A percentile compares a stretch with the other conserved stretches of the same genome.
phyloP scores from a whole-genome alignment of 1,284 basidiomycete species.

The Moesziomyces aphidis region DNA sequence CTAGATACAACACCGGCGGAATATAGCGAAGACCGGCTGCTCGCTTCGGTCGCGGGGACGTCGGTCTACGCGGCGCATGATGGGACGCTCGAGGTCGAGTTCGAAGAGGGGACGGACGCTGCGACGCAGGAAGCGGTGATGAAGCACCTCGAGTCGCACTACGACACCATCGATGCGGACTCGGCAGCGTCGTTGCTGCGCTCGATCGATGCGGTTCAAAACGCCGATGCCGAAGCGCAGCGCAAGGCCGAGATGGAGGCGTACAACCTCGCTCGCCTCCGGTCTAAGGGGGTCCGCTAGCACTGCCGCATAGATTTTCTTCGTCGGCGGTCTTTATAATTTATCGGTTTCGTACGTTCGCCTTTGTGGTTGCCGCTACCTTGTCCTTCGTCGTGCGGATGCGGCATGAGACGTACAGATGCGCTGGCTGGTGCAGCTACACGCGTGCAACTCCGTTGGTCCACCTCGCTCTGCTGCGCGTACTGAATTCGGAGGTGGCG shows the following conservation, averaged over 20 bases:
- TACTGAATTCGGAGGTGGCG: too few relatives aligned
- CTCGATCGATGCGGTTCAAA: constrained; percentile 11
- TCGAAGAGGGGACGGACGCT: constrained; percentile 11
- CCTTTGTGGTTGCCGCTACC: background rate
- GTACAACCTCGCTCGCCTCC: constrained; percentile 18
- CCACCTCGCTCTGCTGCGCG: too few relatives aligned
- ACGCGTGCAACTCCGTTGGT: too few relatives aligned
- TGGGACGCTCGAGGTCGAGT: constrained; percentile 27
- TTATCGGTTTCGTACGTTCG: background rate
- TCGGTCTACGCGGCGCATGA: constrained; percentile 21
- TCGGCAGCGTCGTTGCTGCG: constrained; percentile 13
- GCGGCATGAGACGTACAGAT: too few relatives aligned
- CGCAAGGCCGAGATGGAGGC: constrained; percentile 8
- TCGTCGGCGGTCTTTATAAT: background rate
- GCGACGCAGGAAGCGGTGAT: constrained; percentile 20
- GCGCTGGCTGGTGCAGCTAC: too few relatives aligned
- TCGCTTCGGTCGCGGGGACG: constrained; percentile 23
- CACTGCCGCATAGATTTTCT: background rate
- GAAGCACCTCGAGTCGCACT: constrained; percentile 19
- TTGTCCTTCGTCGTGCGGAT: too few relatives aligned
- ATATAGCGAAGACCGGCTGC: background rate
- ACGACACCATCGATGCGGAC: constrained; percentile 2
- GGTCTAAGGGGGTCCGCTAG: constrained; percentile 35
- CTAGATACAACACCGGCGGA: background rate
- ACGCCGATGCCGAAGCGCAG: constrained; percentile 11